These are phyloP conservation scores for Phanerochaete carnosa DNA, from an alignment of 768 basidiomycete species.

Conservation along the genomic window DNA sequence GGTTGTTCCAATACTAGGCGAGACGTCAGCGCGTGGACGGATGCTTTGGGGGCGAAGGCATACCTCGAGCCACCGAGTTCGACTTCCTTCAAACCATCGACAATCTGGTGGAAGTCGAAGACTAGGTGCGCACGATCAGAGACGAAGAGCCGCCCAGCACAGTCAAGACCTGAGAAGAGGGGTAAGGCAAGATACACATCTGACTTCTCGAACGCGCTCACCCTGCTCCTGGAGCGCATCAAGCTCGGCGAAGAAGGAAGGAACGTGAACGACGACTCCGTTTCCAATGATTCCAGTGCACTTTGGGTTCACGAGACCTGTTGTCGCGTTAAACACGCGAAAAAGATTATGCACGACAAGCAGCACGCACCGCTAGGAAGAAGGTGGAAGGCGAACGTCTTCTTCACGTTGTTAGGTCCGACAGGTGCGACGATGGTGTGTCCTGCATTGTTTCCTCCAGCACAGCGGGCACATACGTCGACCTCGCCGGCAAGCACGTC, in stretches of 20 bases:
- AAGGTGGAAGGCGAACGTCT: slow-evolving; percentile 92
- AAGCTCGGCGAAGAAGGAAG: slow-evolving; percentile 91
- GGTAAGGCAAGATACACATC: not conserved
- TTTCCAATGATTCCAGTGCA: slow-evolving; percentile 88
- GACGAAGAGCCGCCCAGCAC: slow-evolving; percentile 80
- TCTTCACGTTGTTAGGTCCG: slow-evolving; percentile 65
- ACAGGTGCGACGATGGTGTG: slow-evolving; percentile 92
- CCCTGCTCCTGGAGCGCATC: slow-evolving; percentile 85
- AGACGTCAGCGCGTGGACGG: not conserved
- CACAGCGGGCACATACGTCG: slow-evolving; percentile 94
- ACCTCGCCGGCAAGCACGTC: slow-evolving; percentile 89
- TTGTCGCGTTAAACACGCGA: not conserved
- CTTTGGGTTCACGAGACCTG: slow-evolving; percentile 81
- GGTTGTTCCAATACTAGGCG: slow-evolving; percentile 87
- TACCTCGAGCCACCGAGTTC: slow-evolving; percentile 90
- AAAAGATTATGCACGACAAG: not conserved
- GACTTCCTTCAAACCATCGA: slow-evolving; percentile 96
- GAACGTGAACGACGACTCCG: slow-evolving; percentile 95
- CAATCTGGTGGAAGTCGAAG: slow-evolving; percentile 99
- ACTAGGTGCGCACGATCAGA: slow-evolving; percentile 97
- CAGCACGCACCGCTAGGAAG: slow-evolving; percentile 77
- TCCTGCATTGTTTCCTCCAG: slow-evolving; percentile 98
- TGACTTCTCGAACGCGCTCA: slow-evolving; percentile 27
- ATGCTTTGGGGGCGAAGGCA: slow-evolving; percentile 6
- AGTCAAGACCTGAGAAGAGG: slow-evolving; percentile 68